Evolutionary conservation across 805 yeast genomes (phyloP).

Genomic region (Millerago galiae): DNA sequence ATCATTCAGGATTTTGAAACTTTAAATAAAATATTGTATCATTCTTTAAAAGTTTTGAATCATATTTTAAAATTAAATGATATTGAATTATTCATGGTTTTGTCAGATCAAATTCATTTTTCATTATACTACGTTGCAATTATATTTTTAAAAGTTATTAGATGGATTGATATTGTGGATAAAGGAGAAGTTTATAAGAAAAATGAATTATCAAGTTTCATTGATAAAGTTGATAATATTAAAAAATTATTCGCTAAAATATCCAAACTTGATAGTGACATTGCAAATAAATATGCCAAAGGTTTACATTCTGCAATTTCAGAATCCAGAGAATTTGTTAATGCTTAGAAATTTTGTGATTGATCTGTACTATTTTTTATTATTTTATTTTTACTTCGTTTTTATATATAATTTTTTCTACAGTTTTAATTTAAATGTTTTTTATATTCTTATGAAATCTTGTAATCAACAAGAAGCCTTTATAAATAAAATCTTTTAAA

Average conservation of each 20-base stretch:
- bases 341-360: not conserved
- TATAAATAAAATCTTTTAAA: constrained; percentile 3
- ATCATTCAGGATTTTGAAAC: constrained; percentile 17
- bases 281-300: constrained; percentile 15
- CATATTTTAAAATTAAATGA: constrained; percentile 22
- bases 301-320: constrained; percentile 11
- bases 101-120: constrained; percentile 67
- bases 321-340: constrained; percentile 6
- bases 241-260: constrained; percentile 13
- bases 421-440: not conserved
- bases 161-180: constrained; percentile 20
- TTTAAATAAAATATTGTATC: constrained; percentile 21
- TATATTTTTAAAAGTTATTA: constrained; percentile 18
- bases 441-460: constrained; percentile 1
- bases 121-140: constrained; percentile 19
- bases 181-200: constrained; percentile 12
- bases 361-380: not conserved
- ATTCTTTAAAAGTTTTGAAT: constrained; percentile 20
- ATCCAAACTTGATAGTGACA: constrained; percentile 14
- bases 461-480: not conserved
- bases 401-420: not conserved
- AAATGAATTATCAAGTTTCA: constrained; percentile 15
- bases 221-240: constrained; percentile 15
- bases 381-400: not conserved
- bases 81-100: constrained; percentile 56